Evolutionary conservation across 2,329 filamentous ascomycete genomes (phyloP).

Genomic region (Paecilomyces variotii): DNA sequence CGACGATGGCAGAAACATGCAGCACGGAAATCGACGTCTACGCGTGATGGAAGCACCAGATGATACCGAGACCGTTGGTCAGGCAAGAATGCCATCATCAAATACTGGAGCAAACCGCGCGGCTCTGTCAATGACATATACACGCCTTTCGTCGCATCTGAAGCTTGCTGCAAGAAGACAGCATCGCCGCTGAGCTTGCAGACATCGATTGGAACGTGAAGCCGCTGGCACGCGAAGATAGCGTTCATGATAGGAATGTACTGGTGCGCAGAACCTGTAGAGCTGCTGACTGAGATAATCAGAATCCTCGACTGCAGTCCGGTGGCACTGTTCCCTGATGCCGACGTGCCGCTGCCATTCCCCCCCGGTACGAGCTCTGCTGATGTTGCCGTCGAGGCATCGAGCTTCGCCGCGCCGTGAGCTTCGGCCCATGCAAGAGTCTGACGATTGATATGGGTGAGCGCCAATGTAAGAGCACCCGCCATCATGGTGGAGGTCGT

Average conservation of each 20-base stretch:
- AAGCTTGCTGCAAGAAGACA: slow-evolving; percentile 89
- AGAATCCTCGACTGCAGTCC: slow-evolving; percentile 73
- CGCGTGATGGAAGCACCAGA: slow-evolving; percentile 70
- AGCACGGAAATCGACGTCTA: slow-evolving; percentile 91
- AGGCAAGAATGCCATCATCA: slow-evolving; percentile 89
- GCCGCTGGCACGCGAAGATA: slow-evolving; percentile 88
- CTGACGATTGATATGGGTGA: slow-evolving; percentile 84
- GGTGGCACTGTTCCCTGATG: slow-evolving; percentile 28
- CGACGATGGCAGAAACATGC: slow-evolving; percentile 94
- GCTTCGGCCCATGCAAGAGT: slow-evolving; percentile 57
- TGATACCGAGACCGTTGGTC: slow-evolving; percentile 57
- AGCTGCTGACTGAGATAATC: slow-evolving; percentile 82
- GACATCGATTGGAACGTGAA: slow-evolving; percentile 85
- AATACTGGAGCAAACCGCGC: slow-evolving; percentile 73
- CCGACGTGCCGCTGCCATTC: slow-evolving; percentile 16
- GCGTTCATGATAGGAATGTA: slow-evolving; percentile 99
- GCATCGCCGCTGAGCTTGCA: slow-evolving; percentile 77
- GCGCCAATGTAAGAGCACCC: slow-evolving; percentile 80
- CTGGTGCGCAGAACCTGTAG: slow-evolving; percentile 74
- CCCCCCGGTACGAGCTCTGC: not conserved
- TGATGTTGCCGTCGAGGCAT: slow-evolving; percentile 25
- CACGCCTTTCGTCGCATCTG: slow-evolving; percentile 62
- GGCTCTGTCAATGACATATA: slow-evolving; percentile 58
- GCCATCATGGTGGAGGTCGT: slow-evolving; percentile 79
- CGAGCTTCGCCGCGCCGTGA: slow-evolving; percentile 36